Base-by-base conservation (phyloP, 495 filamentous ascomycete genomes). In the Evernia prunastri region DNA sequence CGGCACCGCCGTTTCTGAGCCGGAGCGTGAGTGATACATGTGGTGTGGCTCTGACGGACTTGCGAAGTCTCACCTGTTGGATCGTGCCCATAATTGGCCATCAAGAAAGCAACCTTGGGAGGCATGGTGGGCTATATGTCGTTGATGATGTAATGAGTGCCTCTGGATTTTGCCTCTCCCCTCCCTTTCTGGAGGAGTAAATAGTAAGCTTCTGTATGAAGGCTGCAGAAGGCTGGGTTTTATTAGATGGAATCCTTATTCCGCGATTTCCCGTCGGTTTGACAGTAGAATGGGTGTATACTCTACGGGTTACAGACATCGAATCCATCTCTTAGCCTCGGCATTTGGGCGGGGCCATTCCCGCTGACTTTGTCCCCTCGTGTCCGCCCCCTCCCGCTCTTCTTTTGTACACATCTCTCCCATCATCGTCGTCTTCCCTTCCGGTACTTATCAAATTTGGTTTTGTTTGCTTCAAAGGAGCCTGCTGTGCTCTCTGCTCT, bases 71-170 rank as follows among this genome's bases (percentile, higher is more conserved):
- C 66, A 82, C 81, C 81, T 58, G 81, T 83, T 15, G 80, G 81
- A 66, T 84, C 81, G 66, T 84, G 79, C 60, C 81, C 81, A 61
- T 84, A 82, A 64, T 84, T 80, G 33, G 80, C 74, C 81, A 84
- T 82, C 54, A 80, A 67, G 40, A 83, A 62, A 25, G 64, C 64
- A n/a, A 63, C 63, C 36, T 63, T 66, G 15, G 47, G 56, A 15
- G 61, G 9, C 61, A 63, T 63, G 15, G 36, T 61, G 12, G 51
- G 29, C 27, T 12, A 11, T 35, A 31, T n/a, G 29, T n/a, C n/a
- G n/a, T n/a, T n/a, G 51, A 54, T 54, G 51, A 54, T 54, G 51
- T 54, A 54, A 54, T 54, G 29, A 18, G 15, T 13, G 18, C 27
- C 17, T 53, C 27, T 31, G 27, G 33, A 4, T 33, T 29, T 29